phyloP scores from a whole-genome alignment of 2,329 filamentous ascomycete species.

The Colletotrichum tropicale region DNA sequence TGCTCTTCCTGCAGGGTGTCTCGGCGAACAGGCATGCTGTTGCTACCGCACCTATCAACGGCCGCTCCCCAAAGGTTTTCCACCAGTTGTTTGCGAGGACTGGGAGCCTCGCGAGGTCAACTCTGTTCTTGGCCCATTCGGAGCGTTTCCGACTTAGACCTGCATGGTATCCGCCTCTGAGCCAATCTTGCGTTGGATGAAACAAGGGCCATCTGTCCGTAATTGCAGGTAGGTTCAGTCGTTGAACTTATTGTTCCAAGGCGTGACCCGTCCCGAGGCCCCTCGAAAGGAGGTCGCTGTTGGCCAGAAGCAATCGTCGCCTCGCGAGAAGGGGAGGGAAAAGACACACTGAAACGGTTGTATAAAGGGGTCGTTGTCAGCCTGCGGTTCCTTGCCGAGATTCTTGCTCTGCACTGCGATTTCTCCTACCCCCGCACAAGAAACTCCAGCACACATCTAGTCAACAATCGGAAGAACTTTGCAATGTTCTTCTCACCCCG shows the following conservation, averaged over 20 bases:
- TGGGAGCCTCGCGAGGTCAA: background rate
- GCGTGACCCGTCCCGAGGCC: background rate
- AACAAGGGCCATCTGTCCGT: background rate
- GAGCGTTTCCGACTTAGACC: background rate
- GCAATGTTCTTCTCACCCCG: background rate
- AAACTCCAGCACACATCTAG: background rate
- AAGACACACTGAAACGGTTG: background rate
- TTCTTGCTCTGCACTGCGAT: background rate
- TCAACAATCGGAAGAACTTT: background rate
- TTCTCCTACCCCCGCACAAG: background rate
- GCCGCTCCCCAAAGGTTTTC: background rate
- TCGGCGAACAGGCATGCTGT: background rate
- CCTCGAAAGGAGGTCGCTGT: background rate
- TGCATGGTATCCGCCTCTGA: background rate
- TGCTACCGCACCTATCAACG: background rate
- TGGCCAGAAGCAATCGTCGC: background rate
- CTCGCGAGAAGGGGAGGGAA: background rate
- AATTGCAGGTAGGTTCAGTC: background rate
- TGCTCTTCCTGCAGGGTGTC: background rate
- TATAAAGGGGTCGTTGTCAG: background rate
- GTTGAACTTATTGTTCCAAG: background rate
- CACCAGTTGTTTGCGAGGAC: background rate
- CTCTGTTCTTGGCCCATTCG: background rate
- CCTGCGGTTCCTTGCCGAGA: rapidly evolving
- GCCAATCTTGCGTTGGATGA: background rate